Conservation (phyloP, 2,329 filamentous ascomycete species). For the Aureobasidium sp. region DNA sequence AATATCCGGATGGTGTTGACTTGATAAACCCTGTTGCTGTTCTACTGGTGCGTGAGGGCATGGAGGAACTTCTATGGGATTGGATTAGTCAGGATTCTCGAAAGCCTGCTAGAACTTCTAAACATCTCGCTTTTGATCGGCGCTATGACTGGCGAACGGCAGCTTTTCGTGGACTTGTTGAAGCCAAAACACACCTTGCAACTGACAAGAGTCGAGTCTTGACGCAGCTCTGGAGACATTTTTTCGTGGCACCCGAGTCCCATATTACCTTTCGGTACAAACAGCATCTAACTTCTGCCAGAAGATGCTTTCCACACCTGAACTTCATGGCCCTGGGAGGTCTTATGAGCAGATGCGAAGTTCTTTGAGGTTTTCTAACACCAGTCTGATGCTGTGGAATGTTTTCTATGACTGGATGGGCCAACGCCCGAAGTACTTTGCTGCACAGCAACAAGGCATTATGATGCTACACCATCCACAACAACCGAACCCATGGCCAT, state of each 20-base stretch:
- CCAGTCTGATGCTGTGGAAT: too few species aligned
- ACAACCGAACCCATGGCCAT: not conserved
- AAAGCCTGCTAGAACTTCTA: not conserved
- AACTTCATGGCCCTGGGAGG: too few species aligned
- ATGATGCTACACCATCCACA: not conserved
- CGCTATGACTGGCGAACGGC: not conserved
- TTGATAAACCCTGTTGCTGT: not conserved
- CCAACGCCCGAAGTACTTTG: not conserved
- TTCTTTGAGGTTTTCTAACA: too few species aligned
- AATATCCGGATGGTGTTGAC: not conserved
- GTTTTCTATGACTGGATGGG: too few species aligned
- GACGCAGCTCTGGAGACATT: not conserved
- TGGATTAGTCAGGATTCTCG: not conserved
- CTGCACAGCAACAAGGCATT: not conserved
- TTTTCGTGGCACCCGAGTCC: not conserved
- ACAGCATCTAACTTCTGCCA: not conserved
- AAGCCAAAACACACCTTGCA: not conserved
- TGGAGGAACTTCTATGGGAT: not conserved
- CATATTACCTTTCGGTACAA: not conserved
- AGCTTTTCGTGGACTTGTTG: too few species aligned
- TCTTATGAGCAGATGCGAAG: too few species aligned
- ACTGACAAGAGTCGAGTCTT: not conserved
- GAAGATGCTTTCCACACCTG: not conserved
- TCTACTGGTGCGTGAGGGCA: not conserved
- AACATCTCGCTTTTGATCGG: too few species aligned